phyloP scores from a whole-genome alignment of 495 filamentous ascomycete genomes.

The Sordaria brevicollis region DNA sequence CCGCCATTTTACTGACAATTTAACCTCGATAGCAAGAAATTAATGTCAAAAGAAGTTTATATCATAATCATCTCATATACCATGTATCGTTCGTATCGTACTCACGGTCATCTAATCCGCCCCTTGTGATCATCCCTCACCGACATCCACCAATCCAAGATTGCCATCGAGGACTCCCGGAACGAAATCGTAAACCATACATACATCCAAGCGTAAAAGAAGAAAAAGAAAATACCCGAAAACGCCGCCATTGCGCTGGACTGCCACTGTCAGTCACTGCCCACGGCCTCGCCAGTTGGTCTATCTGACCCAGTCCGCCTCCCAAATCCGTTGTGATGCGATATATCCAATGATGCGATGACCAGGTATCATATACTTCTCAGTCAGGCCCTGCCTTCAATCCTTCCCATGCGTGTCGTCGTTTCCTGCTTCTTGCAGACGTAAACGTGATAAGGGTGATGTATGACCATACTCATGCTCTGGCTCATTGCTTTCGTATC shows the following conservation, averaged over 20 bases:
- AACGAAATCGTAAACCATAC: background rate
- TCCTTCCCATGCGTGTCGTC: background rate
- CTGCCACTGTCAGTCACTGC: no score
- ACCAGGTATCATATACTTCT: background rate
- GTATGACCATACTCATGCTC: background rate
- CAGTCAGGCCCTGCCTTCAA: no score
- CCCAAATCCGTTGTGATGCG: no score
- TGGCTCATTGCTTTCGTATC: background rate
- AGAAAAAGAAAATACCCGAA: background rate
- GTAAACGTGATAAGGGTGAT: background rate
- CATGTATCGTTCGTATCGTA: background rate
- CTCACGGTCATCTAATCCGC: background rate
- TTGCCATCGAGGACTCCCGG: background rate
- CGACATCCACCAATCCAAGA: background rate
- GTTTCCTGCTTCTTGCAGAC: background rate
- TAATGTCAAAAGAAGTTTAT: background rate
- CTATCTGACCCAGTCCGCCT: background rate
- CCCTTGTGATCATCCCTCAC: background rate
- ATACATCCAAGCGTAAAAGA: background rate
- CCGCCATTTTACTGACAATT: no score
- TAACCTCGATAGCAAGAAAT: no score
- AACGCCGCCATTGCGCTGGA: background rate
- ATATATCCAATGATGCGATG: background rate
- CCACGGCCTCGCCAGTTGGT: no score
- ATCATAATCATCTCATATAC: background rate